A percentile compares a stretch with the other conserved stretches of the same genome.
Evolutionary conservation across 352 stramenopile species (phyloP).

Genomic region (Aphanomyces euteiches): DNA sequence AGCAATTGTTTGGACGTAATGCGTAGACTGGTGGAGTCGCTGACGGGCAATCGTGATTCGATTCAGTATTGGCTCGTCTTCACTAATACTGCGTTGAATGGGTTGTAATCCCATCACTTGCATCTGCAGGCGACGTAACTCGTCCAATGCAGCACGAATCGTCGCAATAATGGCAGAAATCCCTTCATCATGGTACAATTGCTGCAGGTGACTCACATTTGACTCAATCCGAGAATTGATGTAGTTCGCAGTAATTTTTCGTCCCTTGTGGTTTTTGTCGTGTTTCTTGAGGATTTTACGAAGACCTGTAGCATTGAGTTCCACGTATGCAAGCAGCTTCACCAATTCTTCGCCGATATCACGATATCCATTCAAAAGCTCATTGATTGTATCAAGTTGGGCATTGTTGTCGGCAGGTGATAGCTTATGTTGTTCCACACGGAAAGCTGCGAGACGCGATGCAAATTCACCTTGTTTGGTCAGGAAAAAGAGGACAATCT

Average conservation of each 20-base stretch:
- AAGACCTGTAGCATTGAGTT: conserved; percentile 83
- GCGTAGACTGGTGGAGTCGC: conserved; percentile 71
- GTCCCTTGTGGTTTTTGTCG: conserved; percentile 77
- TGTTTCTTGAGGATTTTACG: conserved; percentile 90
- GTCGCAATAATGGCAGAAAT: conserved; percentile 86
- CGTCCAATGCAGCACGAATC: conserved; percentile 61
- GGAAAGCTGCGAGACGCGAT: conserved; percentile 52
- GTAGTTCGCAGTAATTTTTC: conserved; percentile 85
- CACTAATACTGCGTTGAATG: conserved; percentile 53
- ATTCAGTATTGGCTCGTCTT: conserved; percentile 69
- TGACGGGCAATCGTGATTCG: conserved; percentile 64
- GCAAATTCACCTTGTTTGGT: conserved; percentile 81
- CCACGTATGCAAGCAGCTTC: conserved; percentile 77
- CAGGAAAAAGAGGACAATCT: conserved; percentile 82
- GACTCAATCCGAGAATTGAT: conserved; percentile 74
- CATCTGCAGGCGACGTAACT: conserved; percentile 56
- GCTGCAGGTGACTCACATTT: conserved; percentile 77
- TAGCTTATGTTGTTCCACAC: conserved; percentile 49
- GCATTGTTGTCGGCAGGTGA: conserved; percentile 32
- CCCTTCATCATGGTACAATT: conserved; percentile 82
- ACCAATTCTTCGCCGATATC: conserved; percentile 76
- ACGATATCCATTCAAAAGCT: conserved; percentile 59
- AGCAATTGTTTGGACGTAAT: conserved; percentile 81
- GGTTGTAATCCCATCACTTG: background rate
- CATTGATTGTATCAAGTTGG: conserved; percentile 59